phyloP scores from a whole-genome alignment of 306 rosid species.

The Arachis hypogaea region DNA sequence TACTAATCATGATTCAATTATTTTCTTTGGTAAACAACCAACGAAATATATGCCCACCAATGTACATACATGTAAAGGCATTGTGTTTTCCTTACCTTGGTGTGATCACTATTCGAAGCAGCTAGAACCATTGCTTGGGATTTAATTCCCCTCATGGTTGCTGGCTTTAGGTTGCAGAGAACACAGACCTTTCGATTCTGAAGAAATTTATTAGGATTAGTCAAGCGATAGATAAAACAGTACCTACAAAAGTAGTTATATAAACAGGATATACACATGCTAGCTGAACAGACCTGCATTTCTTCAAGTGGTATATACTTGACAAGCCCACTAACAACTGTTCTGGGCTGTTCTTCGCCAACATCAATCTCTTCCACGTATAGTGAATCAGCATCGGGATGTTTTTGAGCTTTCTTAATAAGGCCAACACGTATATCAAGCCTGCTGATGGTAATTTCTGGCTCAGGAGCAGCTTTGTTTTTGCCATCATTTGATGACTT shows the following conservation, averaged over 20 bases:
- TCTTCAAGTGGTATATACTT: slow-evolving; percentile 84
- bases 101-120: slow-evolving; percentile 71
- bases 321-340: slow-evolving; percentile 96
- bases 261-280: slow-evolving; percentile 18
- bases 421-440: slow-evolving; percentile 92
- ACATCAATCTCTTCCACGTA: slow-evolving; percentile 95
- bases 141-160: slow-evolving; percentile 82
- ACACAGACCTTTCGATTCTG: slow-evolving; percentile 95
- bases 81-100: slow-evolving; percentile 53
- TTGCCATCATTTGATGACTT: slow-evolving; percentile 56
- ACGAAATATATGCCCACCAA: slow-evolving; percentile 1
- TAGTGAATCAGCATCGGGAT: slow-evolving; percentile 92
- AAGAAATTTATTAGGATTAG: slow-evolving; percentile 32
- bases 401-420: slow-evolving; percentile 75
- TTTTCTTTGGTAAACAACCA: not conserved
- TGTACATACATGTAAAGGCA: slow-evolving; percentile 23
- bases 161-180: slow-evolving; percentile 94
- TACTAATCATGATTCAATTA: not conserved
- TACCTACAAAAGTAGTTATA: not conserved
- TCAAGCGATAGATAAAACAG: slow-evolving; percentile 18
- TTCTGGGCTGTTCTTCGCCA: slow-evolving; percentile 80
- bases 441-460: slow-evolving; percentile 73
- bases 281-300: slow-evolving; percentile 74
- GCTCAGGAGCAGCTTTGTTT: slow-evolving; percentile 56
- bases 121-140: slow-evolving; percentile 99